These are phyloP conservation scores for Centaurea solstitialis DNA, from an alignment of 129 eudicot species.

Conservation along the genomic window DNA sequence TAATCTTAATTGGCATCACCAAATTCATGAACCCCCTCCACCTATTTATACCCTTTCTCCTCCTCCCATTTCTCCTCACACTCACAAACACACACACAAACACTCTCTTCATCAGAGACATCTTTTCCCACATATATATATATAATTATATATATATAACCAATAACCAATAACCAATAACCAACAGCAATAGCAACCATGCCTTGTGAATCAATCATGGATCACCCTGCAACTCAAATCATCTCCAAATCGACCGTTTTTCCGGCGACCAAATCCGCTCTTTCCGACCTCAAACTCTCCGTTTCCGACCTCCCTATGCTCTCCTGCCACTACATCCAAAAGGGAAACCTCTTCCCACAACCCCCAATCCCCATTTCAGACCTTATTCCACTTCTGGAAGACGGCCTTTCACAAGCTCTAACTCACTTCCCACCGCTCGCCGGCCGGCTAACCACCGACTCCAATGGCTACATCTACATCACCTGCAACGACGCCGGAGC, in stretches of 20 bases:
- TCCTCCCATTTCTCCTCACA: slow-evolving; percentile 15
- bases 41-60: slow-evolving; percentile 33
- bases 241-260: slow-evolving; percentile 42
- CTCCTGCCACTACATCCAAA: slow-evolving; percentile 84
- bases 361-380: slow-evolving; percentile 35
- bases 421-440: slow-evolving; percentile 77
- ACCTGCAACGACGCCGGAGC: slow-evolving; percentile 75
- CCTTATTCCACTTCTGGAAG: slow-evolving; percentile 41
- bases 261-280: slow-evolving; percentile 46
- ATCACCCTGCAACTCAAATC: slow-evolving; percentile 12
- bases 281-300: slow-evolving; percentile 56
- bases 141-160: not conserved
- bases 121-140: not conserved
- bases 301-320: slow-evolving; percentile 89
- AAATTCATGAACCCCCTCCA: slow-evolving; percentile 33
- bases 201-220: slow-evolving; percentile 33
- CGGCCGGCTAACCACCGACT: slow-evolving; percentile 67
- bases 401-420: slow-evolving; percentile 43
- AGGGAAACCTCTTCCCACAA: slow-evolving; percentile 63
- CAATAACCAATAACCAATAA: not conserved
- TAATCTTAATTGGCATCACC: slow-evolving; percentile 14
- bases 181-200: slow-evolving; percentile 38
- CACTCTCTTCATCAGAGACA: not conserved
- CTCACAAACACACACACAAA: not conserved
- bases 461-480: slow-evolving; percentile 61